Evolutionary conservation across 2,329 filamentous ascomycete genomes (phyloP).

Genomic region (Apiospora phragmitis): DNA sequence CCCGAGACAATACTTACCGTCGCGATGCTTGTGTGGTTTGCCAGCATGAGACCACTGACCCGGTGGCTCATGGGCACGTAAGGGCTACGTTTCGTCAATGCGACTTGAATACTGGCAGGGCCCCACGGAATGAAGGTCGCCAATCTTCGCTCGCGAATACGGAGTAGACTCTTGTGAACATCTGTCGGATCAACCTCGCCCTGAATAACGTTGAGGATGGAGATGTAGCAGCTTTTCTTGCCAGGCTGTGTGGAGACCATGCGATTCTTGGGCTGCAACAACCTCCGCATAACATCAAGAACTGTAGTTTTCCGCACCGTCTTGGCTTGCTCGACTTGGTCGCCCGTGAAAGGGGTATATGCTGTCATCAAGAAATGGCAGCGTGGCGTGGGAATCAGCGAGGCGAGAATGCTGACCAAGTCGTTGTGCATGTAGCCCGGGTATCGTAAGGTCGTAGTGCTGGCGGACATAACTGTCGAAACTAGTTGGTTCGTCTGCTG

Average conservation of each 20-base stretch:
- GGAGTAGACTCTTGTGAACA: slow-evolving; percentile 95
- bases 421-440: slow-evolving; percentile 99
- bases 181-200: slow-evolving; percentile 97
- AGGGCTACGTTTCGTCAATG: slow-evolving; percentile 92
- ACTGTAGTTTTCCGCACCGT: slow-evolving; percentile 98
- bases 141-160: slow-evolving; percentile 89
- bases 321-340: slow-evolving; percentile 95
- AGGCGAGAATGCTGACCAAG: slow-evolving; percentile 93
- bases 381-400: slow-evolving; percentile 91
- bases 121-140: slow-evolving; percentile 99
- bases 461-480: slow-evolving; percentile 97
- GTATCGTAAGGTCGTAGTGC: slow-evolving; percentile 93
- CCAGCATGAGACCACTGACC: slow-evolving; percentile 94
- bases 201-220: slow-evolving; percentile 97
- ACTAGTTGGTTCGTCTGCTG: slow-evolving; percentile 97
- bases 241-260: slow-evolving; percentile 96
- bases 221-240: slow-evolving; percentile 99
- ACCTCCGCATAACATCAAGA: slow-evolving; percentile 91
- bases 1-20: slow-evolving; percentile 57
- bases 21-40: slow-evolving; percentile 96
- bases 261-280: slow-evolving; percentile 96
- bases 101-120: slow-evolving; percentile 95
- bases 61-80: slow-evolving; percentile 93
- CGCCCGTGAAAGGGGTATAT: slow-evolving; percentile 95
- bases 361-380: slow-evolving; percentile 99